A percentile compares a stretch with the other conserved stretches of the same genome.
Conservation (phyloP, 2,329 filamentous ascomycete genomes). For the Fusarium sp. region DNA sequence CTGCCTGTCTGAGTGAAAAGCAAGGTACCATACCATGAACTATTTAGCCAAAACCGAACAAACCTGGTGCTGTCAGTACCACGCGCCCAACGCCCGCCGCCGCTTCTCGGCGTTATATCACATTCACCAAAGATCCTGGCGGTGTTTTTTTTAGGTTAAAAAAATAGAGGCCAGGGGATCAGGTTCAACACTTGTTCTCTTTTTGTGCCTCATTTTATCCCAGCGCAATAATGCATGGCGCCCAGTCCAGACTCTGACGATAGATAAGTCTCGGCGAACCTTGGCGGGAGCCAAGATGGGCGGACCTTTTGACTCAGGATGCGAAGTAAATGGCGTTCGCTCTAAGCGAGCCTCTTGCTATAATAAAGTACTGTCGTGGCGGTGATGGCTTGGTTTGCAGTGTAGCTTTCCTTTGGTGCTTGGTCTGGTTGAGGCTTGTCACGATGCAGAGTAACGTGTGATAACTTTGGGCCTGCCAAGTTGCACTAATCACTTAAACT, state of each 20-base stretch:
- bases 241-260: constrained; percentile 34
- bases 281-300: constrained; percentile 34
- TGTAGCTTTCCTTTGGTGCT: neutral
- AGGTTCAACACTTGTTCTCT: neutral
- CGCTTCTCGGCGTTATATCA: constrained; percentile 2
- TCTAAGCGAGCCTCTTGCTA: constrained; percentile 29
- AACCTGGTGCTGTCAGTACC: neutral
- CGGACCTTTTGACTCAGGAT: constrained; percentile 31
- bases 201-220: constrained; percentile 10
- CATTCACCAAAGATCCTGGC: neutral
- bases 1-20: constrained; percentile 4
- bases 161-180: neutral
- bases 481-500: neutral
- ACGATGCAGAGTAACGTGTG: constrained; percentile 22
- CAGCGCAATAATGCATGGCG: constrained; percentile 3
- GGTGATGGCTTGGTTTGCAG: constrained; percentile 6
- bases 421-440: constrained; percentile 9
- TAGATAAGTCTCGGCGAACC: constrained; percentile 23
- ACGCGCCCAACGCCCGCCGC: constrained; percentile 9
- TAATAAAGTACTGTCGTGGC: neutral
- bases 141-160: neutral
- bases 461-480: constrained; percentile 17
- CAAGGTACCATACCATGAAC: neutral
- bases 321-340: constrained; percentile 27
- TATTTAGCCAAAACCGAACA: constrained; percentile 2